Conservation (phyloP, 805 yeast species). For the Kodamaea laetipori region DNA sequence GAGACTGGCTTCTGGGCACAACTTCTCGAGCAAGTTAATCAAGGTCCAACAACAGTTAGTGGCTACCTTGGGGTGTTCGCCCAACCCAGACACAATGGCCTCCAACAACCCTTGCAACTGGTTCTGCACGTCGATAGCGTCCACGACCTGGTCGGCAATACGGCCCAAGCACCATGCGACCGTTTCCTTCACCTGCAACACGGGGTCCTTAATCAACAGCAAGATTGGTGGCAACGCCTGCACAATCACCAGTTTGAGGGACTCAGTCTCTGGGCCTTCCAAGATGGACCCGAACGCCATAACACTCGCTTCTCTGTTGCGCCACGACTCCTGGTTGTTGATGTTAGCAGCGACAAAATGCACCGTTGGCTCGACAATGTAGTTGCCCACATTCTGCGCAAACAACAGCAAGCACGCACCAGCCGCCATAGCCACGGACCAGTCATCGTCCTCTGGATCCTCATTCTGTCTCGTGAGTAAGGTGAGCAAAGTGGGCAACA, state of each 20-base stretch:
- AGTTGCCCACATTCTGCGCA: conserved; percentile 86
- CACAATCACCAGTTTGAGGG: conserved; percentile 64
- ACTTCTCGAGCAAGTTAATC: conserved; percentile 86
- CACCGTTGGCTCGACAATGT: conserved; percentile 82
- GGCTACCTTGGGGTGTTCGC: conserved; percentile 88
- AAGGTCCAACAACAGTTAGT: conserved; percentile 99
- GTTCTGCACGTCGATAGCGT: conserved; percentile 64
- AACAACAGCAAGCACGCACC: conserved; percentile 94
- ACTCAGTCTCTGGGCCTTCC: conserved; percentile 86
- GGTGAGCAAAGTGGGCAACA: conserved; percentile 80
- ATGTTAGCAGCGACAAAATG: conserved; percentile 80
- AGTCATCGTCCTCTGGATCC: conserved; percentile 92
- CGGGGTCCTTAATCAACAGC: conserved; percentile 68
- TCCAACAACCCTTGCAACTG: conserved; percentile 72
- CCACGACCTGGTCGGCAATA: conserved; percentile 83
- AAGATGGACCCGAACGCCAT: conserved; percentile 98
- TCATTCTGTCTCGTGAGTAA: conserved; percentile 87
- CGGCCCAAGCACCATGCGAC: conserved; percentile 99
- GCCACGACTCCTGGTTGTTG: conserved; percentile 57
- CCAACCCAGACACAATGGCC: conserved; percentile 78
- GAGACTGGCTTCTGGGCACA: conserved; percentile 54
- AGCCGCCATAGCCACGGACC: conserved; percentile 99
- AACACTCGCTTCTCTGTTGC: conserved; percentile 93
- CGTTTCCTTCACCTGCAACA: conserved; percentile 89
- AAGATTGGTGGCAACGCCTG: conserved; percentile 86